Percentiles rank a stretch among this genome's conserved stretches.
Evolutionary conservation across 805 yeast genomes (phyloP).

Genomic region (Wickerhamomyces queroliae): DNA sequence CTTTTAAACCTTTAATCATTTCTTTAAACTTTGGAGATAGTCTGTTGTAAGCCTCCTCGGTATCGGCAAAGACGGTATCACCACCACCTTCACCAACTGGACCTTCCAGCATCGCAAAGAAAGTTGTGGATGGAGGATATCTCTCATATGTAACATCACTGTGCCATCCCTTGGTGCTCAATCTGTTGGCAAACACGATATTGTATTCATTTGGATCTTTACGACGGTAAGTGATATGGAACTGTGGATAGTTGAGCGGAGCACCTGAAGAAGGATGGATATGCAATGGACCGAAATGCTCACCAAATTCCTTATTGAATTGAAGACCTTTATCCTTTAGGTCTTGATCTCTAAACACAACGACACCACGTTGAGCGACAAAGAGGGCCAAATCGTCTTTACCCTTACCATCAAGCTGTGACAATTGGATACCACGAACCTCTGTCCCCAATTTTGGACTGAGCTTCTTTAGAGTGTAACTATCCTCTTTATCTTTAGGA

Average conservation of each 20-base stretch:
- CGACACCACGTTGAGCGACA: slow-evolving; percentile 68
- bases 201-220: slow-evolving; percentile 29
- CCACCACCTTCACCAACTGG: slow-evolving; percentile 70
- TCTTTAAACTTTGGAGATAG: slow-evolving; percentile 60
- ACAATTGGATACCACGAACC: slow-evolving; percentile 53
- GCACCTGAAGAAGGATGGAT: slow-evolving; percentile 74
- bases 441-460: slow-evolving; percentile 72
- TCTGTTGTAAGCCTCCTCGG: slow-evolving; percentile 64
- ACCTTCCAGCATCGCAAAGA: slow-evolving; percentile 56
- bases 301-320: slow-evolving; percentile 45
- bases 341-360: slow-evolving; percentile 62
- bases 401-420: slow-evolving; percentile 43
- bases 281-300: slow-evolving; percentile 65
- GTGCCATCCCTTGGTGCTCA: slow-evolving; percentile 45
- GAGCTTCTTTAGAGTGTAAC: slow-evolving; percentile 31
- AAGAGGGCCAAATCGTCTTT: slow-evolving; percentile 66
- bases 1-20: slow-evolving; percentile 55
- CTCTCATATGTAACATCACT: slow-evolving; percentile 70
- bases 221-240: slow-evolving; percentile 55
- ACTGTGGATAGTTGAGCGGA: slow-evolving; percentile 50
- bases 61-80: slow-evolving; percentile 74
- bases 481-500: slow-evolving; percentile 25
- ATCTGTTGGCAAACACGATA: slow-evolving; percentile 21
- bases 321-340: slow-evolving; percentile 48
- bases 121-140: slow-evolving; percentile 69